Evolutionary conservation across 1,139 yeast species (phyloP).

Genomic region (Lodderomyces pseudojiufengensis): DNA sequence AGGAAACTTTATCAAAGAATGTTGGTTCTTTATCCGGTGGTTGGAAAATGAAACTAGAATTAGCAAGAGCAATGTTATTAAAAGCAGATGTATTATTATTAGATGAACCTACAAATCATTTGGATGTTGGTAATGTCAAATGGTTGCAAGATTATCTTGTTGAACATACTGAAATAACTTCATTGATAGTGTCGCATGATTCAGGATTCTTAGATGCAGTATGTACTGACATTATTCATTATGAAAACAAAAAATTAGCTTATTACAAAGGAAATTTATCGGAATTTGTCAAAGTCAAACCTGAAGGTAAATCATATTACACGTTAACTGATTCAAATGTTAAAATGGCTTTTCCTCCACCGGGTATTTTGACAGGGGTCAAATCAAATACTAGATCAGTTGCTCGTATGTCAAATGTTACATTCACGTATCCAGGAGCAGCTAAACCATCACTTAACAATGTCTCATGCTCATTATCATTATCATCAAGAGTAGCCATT

Average conservation of each 20-base stretch:
- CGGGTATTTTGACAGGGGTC: constrained; percentile 95
- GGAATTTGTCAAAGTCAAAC: constrained; percentile 85
- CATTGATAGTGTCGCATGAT: constrained; percentile 95
- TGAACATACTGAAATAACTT: constrained; percentile 81
- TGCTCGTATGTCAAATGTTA: constrained; percentile 82
- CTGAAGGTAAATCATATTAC: constrained; percentile 95
- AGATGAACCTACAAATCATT: constrained; percentile 98
- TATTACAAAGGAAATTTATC: constrained; percentile 95
- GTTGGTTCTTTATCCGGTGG: constrained; percentile 98
- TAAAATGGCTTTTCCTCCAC: constrained; percentile 98
- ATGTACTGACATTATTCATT: constrained; percentile 95
- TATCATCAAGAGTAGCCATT: constrained; percentile 94
- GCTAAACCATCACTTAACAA: constrained; percentile 73
- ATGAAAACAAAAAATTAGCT: constrained; percentile 90
- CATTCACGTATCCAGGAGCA: constrained; percentile 88
- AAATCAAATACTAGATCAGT: constrained; percentile 93
- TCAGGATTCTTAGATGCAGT: constrained; percentile 94
- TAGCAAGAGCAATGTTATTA: constrained; percentile 98
- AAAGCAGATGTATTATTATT: constrained; percentile 91
- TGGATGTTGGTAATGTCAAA: constrained; percentile 89
- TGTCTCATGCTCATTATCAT: constrained; percentile 83
- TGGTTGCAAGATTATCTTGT: constrained; percentile 90
- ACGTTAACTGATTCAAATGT: constrained; percentile 92
- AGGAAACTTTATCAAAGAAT: constrained; percentile 80
- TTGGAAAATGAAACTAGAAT: constrained; percentile 97